Conservation (phyloP, 495 filamentous ascomycete species). For the Acidiella bohemica region DNA sequence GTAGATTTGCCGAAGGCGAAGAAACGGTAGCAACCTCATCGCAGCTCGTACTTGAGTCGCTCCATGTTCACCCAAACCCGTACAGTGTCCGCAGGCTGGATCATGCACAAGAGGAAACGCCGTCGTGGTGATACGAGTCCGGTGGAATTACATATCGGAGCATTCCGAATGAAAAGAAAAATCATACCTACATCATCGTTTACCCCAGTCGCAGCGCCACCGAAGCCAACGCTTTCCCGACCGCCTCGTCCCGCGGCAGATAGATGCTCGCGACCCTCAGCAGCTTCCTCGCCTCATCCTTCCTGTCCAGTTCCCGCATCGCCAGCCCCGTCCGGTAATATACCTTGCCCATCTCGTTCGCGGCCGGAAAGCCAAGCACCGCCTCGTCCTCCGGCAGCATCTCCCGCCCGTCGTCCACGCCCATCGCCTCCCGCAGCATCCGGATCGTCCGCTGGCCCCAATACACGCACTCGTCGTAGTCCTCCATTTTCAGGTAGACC, state of each 20-base stretch:
- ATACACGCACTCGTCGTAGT: slow-evolving; percentile 32
- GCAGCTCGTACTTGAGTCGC: too few relatives aligned
- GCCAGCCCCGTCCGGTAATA: slow-evolving; percentile 37
- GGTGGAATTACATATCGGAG: too few relatives aligned
- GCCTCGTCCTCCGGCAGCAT: slow-evolving; percentile 26
- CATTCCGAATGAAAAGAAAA: too few relatives aligned
- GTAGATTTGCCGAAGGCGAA: too few relatives aligned
- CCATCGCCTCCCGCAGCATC: slow-evolving; percentile 30
- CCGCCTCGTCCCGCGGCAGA: slow-evolving; percentile 26
- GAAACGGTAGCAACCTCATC: too few relatives aligned
- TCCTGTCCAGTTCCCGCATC: slow-evolving; percentile 24
- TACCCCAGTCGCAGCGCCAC: slow-evolving; percentile 1
- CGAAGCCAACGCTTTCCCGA: slow-evolving; percentile 2
- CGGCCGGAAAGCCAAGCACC: slow-evolving; percentile 29
- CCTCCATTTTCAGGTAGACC: slow-evolving; percentile 30
- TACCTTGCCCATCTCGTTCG: slow-evolving; percentile 33
- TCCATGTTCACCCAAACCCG: too few relatives aligned
- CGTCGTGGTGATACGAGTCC: too few relatives aligned
- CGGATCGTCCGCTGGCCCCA: slow-evolving; percentile 38
- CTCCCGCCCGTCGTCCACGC: slow-evolving; percentile 6
- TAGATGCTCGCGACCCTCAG: slow-evolving; percentile 30
- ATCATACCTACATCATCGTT: too few relatives aligned
- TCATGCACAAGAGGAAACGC: too few relatives aligned
- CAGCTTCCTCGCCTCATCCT: slow-evolving; percentile 24
- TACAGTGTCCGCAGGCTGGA: too few relatives aligned